These are phyloP conservation scores for Gossypium rotundifolium DNA, from an alignment of 345 rosid genomes.

Conservation along the genomic window DNA sequence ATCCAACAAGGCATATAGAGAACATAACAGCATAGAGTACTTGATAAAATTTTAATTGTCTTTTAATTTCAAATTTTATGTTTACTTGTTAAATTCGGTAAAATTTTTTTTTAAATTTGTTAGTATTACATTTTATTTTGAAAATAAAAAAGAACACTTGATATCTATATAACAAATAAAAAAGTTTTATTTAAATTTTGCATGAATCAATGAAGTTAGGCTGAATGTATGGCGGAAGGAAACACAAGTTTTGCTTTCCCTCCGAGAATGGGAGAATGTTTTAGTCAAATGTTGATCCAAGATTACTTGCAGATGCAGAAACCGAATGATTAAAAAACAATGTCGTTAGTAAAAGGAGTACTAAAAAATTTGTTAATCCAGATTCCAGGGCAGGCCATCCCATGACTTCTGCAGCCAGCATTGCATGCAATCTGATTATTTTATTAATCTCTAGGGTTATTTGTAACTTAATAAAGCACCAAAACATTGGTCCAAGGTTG, in stretches of 20 bases:
- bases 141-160: no score
- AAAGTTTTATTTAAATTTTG: no score
- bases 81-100: no score
- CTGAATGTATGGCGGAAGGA: no score
- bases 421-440: background rate
- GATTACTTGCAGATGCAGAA: constrained; percentile 9
- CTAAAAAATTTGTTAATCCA: background rate
- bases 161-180: no score
- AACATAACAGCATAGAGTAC: background rate
- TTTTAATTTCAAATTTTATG: no score
- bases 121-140: no score
- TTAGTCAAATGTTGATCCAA: background rate
- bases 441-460: background rate
- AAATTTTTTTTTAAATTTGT: no score
- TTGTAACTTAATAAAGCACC: background rate
- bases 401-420: background rate
- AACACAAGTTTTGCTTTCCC: no score
- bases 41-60: background rate
- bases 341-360: background rate
- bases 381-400: background rate
- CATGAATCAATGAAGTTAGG: no score
- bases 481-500: constrained; percentile 15
- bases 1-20: background rate
- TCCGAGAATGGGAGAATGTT: background rate
- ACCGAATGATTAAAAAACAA: background rate